Evolutionary conservation across 202 grass and related monocot genomes (phyloP).

Genomic region (Sporobolus alterniflorus): DNA sequence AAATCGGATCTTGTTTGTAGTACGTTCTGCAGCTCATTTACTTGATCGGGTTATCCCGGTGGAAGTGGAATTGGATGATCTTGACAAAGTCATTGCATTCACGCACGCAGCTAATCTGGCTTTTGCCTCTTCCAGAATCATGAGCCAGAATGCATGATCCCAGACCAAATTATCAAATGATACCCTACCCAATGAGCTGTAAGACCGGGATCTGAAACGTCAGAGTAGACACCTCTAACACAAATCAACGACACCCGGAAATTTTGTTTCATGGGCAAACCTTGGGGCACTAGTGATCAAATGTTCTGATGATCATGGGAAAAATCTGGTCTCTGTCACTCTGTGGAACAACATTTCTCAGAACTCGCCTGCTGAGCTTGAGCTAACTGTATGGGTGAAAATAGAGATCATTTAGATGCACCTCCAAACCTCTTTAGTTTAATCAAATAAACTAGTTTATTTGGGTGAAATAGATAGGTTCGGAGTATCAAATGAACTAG

Average conservation of each 20-base stretch:
- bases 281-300: not conserved
- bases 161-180: constrained; percentile 20
- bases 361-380: not conserved
- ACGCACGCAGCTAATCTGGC: constrained; percentile 49
- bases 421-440: too few relatives aligned
- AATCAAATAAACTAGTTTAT: too few relatives aligned
- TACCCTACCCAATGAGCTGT: not conserved
- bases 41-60: constrained; percentile 36
- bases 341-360: constrained; percentile 1
- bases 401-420: too few relatives aligned
- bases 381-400: too few relatives aligned
- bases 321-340: not conserved
- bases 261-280: not conserved
- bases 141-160: constrained; percentile 38
- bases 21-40: constrained; percentile 30
- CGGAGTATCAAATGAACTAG: too few relatives aligned
- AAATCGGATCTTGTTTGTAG: constrained; percentile 37
- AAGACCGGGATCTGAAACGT: constrained; percentile 47
- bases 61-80: constrained; percentile 34
- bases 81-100: constrained; percentile 33
- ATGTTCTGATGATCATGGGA: not conserved
- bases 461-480: too few relatives aligned
- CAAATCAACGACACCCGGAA: constrained; percentile 7
- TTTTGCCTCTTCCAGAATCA: constrained; percentile 52
- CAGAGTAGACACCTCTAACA: not conserved